Conservation (phyloP, 371 early-diverging fungal genomes). For the Haplosporangium sp. region DNA sequence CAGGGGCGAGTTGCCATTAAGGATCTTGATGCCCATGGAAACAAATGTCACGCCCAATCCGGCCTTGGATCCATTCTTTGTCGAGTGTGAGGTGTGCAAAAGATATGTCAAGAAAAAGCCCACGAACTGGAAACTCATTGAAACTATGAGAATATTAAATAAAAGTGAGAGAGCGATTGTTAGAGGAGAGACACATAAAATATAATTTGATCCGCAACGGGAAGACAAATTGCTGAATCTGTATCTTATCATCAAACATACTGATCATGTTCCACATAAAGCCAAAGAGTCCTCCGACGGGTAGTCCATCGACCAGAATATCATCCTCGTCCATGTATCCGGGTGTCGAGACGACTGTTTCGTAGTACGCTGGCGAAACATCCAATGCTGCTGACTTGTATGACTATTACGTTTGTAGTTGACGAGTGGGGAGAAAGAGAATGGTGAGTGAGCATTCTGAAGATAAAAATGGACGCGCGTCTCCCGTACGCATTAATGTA, state of each 20-base stretch:
- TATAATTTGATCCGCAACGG: background rate
- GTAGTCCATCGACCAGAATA: slow-evolving; percentile 72
- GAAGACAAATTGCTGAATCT: background rate
- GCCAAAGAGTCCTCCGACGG: slow-evolving; percentile 67
- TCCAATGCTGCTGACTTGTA: slow-evolving; percentile 73
- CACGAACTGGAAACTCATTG: slow-evolving; percentile 77
- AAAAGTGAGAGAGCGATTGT: background rate
- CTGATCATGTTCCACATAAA: slow-evolving; percentile 74
- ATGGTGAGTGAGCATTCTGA: background rate
- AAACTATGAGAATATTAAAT: slow-evolving; percentile 56
- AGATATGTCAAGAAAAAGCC: slow-evolving; percentile 79
- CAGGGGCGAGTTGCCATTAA: slow-evolving; percentile 17
- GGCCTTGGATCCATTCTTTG: slow-evolving; percentile 70
- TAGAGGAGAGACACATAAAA: background rate
- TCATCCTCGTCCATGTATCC: slow-evolving; percentile 62
- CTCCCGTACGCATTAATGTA: too few species aligned
- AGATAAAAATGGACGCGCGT: too few species aligned
- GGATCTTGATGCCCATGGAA: slow-evolving; percentile 57
- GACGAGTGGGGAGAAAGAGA: background rate
- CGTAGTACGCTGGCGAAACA: slow-evolving; percentile 73
- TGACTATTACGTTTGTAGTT: slow-evolving; percentile 52
- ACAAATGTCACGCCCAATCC: slow-evolving; percentile 72
- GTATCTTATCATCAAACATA: slow-evolving; percentile 24
- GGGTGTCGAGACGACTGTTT: slow-evolving; percentile 67
- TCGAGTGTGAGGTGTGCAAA: slow-evolving; percentile 73